A percentile compares a stretch with the other conserved stretches of the same genome.
phyloP scores from a whole-genome alignment of 345 rosid genomes.

The Toxicodendron radicans region DNA sequence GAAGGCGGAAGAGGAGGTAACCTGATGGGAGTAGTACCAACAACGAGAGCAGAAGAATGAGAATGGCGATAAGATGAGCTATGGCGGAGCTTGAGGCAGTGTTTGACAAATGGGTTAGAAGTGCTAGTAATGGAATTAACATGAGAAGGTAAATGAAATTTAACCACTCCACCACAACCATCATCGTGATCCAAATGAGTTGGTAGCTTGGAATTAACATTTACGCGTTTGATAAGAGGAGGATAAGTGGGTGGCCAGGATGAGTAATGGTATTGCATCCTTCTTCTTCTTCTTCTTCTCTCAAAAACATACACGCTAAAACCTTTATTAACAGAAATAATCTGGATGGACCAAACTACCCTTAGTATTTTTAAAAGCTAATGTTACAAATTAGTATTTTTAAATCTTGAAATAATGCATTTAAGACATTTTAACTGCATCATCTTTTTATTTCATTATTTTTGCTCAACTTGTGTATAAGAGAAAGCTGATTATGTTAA shows the following conservation, averaged over 20 bases:
- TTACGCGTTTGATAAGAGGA: conserved; percentile 18
- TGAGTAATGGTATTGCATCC: conserved; percentile 34
- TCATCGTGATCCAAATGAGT: conserved; percentile 13
- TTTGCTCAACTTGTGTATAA: no score
- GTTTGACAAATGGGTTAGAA: conserved; percentile 82
- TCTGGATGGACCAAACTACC: no score
- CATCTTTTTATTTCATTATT: no score
- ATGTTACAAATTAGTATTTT: no score
- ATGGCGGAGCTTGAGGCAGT: conserved; percentile 80
- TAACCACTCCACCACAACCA: conserved; percentile 15
- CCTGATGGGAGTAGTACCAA: conserved; percentile 86
- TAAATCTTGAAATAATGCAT: no score
- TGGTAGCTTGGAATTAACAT: conserved; percentile 24
- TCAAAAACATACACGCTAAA: no score
- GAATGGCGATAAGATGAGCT: conserved; percentile 84
- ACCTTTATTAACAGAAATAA: no score
- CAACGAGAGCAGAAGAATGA: conserved; percentile 71
- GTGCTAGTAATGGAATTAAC: conserved; percentile 62
- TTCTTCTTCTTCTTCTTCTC: conserved; percentile 15
- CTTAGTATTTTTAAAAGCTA: no score
- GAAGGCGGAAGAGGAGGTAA: conserved; percentile 17
- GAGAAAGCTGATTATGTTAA: no score
- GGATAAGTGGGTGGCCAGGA: conserved; percentile 23
- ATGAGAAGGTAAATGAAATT: conserved; percentile 42
- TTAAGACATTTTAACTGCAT: no score